These are phyloP conservation scores for Nemophila menziesii DNA, from an alignment of 257 asterid species.

Conservation along the genomic window DNA sequence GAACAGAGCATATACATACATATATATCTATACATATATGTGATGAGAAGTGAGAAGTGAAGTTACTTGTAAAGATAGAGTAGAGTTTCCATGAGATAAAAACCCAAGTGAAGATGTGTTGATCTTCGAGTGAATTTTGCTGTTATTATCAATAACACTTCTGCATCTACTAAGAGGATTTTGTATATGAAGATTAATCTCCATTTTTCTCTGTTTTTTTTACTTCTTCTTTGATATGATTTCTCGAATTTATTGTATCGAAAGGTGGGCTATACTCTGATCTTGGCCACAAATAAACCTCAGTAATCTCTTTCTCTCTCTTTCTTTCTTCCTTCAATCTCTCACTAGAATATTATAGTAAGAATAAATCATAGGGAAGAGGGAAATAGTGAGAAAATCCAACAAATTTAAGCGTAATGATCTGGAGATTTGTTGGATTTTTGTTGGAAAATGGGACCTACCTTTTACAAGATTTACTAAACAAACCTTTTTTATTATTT, in stretches of 20 bases:
- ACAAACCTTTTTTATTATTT: too few species aligned
- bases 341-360: too few species aligned
- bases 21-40: neutral
- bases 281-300: constrained; percentile 13
- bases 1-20: neutral
- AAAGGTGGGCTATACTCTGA: neutral
- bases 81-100: constrained; percentile 39
- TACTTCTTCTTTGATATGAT: neutral
- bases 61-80: constrained; percentile 32
- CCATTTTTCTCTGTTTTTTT: constrained; percentile 27
- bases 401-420: too few species aligned
- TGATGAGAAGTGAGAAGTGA: neutral
- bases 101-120: constrained; percentile 54
- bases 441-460: too few species aligned
- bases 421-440: too few species aligned
- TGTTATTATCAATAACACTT: constrained; percentile 7
- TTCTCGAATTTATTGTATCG: constrained; percentile 1
- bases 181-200: constrained; percentile 46
- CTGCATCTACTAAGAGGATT: constrained; percentile 34
- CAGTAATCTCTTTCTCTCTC: constrained; percentile 11
- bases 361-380: too few species aligned
- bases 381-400: too few species aligned
- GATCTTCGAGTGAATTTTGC: constrained; percentile 32
- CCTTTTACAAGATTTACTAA: too few species aligned
- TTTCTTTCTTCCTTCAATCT: constrained; percentile 10